Conservation (phyloP, 257 asterid species). For the Haberlea rhodopensis region DNA sequence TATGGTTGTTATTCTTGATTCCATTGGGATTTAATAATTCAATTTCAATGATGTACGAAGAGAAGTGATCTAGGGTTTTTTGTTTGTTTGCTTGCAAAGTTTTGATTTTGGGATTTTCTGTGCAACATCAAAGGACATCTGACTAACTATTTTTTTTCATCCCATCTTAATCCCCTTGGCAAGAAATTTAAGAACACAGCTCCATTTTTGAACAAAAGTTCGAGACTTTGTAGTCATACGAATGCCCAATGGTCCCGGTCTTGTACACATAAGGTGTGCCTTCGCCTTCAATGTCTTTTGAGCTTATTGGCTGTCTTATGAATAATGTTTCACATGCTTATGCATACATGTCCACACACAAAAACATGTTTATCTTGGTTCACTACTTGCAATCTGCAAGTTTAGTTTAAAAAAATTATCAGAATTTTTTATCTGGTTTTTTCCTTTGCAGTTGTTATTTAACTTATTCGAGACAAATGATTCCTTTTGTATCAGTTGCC, state of each 20-base stretch:
- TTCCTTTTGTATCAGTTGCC: neutral
- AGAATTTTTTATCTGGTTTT: neutral
- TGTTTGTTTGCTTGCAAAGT: neutral
- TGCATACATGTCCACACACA: too few species aligned
- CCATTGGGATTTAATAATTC: neutral
- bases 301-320: neutral
- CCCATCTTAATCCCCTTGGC: too few species aligned
- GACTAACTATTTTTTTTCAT: too few species aligned
- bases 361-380: too few species aligned
- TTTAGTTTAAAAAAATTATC: neutral
- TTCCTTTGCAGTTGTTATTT: neutral
- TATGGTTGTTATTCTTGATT: conserved; percentile 1
- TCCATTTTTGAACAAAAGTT: conserved; percentile 4
- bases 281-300: neutral
- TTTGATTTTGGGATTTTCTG: neutral
- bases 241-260: neutral
- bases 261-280: neutral
- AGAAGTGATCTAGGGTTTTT: neutral
- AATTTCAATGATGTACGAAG: neutral
- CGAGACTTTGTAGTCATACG: neutral
- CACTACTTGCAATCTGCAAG: neutral
- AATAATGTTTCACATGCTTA: too few species aligned
- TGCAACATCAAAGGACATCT: neutral
- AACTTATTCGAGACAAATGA: conserved; percentile 3
- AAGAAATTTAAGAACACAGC: too few species aligned